A percentile compares a stretch with the other conserved stretches of the same genome.
These are phyloP conservation scores for Adansonia madagascariensis DNA, from an alignment of 441 rosid species.

Conservation along the genomic window DNA sequence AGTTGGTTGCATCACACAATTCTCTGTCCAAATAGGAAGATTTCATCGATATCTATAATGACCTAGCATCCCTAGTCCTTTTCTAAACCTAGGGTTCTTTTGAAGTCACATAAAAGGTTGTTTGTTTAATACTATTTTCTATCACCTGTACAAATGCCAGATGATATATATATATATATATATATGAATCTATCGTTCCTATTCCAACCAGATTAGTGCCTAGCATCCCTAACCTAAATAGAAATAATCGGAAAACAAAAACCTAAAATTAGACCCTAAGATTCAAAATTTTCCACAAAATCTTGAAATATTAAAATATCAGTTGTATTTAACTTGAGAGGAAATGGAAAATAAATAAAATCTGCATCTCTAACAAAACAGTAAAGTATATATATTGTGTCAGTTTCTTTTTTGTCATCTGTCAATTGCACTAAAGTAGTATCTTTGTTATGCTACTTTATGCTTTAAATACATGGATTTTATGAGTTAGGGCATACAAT, in stretches of 20 bases:
- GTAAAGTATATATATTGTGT: too few relatives aligned
- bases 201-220: background rate
- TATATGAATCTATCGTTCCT: background rate
- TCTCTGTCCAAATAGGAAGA: background rate
- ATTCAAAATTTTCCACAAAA: background rate
- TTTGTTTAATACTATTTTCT: background rate
- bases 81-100: background rate
- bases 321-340: background rate
- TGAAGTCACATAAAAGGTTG: background rate
- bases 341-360: background rate
- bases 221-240: background rate
- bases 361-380: background rate
- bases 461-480: background rate
- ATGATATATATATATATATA: too few relatives aligned
- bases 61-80: background rate
- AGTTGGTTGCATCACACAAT: background rate
- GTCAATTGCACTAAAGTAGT: background rate
- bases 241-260: too few relatives aligned
- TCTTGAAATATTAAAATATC: background rate
- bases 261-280: background rate
- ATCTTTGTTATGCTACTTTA: background rate
- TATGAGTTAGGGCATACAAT: background rate
- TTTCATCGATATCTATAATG: background rate
- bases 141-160: background rate
- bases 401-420: background rate